Percentiles rank a stretch among this genome's conserved stretches.
Evolutionary conservation across 2,329 filamentous ascomycete species (phyloP).

Genomic region (Pyrenophora teres): DNA sequence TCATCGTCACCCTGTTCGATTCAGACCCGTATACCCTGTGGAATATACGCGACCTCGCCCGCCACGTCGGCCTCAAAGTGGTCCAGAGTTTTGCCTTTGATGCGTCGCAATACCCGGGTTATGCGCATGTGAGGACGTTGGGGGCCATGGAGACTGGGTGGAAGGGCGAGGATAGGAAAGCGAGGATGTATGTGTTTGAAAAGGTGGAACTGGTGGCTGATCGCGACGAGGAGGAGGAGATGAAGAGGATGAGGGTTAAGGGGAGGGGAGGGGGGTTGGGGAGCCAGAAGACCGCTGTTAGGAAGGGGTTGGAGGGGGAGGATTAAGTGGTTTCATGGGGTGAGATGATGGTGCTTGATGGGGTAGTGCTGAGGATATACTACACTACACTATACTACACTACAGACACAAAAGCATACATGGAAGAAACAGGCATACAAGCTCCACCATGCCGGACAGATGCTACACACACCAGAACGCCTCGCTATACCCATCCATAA

Average conservation of each 20-base stretch:
- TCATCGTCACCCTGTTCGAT: conserved; percentile 89
- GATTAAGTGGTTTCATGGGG: background rate
- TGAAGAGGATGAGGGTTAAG: conserved; percentile 16
- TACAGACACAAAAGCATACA: too few relatives aligned
- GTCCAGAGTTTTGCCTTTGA: conserved; percentile 72
- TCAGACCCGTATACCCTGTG: conserved; percentile 93
- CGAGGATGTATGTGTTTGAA: conserved; percentile 54
- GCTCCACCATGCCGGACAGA: background rate
- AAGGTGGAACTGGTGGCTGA: conserved; percentile 39
- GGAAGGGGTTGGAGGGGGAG: conserved; percentile 23
- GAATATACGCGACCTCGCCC: conserved; percentile 87
- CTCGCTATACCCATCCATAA: conserved; percentile 2
- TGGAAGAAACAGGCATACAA: background rate
- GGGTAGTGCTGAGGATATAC: too few relatives aligned
- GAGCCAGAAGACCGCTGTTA: conserved; percentile 15
- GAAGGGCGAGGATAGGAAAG: conserved; percentile 55
- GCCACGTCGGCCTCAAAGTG: conserved; percentile 74
- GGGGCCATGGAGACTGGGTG: conserved; percentile 60
- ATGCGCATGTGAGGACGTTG: conserved; percentile 73
- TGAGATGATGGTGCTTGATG: too few relatives aligned
- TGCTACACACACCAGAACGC: conserved; percentile 1
- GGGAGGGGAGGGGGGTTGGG: conserved; percentile 13
- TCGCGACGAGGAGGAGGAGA: conserved; percentile 30
- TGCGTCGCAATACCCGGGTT: conserved; percentile 70
- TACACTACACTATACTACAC: too few relatives aligned